Percentiles rank a stretch among this genome's conserved stretches.
These are phyloP conservation scores for Silene coronaria DNA, from an alignment of 179 eudicot species.

Conservation along the genomic window DNA sequence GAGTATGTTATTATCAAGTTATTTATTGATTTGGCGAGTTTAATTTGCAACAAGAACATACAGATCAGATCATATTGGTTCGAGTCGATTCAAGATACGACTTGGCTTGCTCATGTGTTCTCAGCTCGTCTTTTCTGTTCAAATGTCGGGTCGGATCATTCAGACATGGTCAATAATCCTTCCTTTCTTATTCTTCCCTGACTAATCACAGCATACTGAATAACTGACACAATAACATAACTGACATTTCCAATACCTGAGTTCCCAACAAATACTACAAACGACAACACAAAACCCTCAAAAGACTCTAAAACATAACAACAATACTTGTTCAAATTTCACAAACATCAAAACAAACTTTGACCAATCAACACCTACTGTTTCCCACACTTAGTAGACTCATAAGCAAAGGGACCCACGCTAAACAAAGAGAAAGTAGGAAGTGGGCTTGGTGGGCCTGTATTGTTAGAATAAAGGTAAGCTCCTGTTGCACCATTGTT, in stretches of 20 bases:
- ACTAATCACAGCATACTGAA: background rate
- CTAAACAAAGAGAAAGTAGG: conserved; percentile 28
- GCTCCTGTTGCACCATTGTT: conserved; percentile 45
- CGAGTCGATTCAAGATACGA: no score
- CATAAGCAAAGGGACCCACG: conserved; percentile 75
- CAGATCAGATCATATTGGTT: no score
- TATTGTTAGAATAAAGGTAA: conserved; percentile 10
- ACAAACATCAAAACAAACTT: background rate
- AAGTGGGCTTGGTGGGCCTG: conserved; percentile 20
- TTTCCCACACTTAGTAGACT: conserved; percentile 30
- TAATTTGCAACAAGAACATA: no score
- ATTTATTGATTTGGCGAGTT: no score
- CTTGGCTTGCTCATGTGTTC: no score
- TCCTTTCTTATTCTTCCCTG: background rate
- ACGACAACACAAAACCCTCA: conserved; percentile 7
- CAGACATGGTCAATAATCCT: no score
- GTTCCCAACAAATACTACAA: background rate
- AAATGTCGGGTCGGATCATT: no score
- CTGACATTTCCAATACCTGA: background rate
- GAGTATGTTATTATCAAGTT: no score
- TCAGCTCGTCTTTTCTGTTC: no score
- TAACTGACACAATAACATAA: background rate
- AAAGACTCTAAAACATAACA: background rate
- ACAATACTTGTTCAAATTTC: background rate
- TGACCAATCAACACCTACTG: conserved; percentile 13